Evolutionary conservation across 2,329 filamentous ascomycete genomes (phyloP).

Genomic region (Xylariaceae sp.): DNA sequence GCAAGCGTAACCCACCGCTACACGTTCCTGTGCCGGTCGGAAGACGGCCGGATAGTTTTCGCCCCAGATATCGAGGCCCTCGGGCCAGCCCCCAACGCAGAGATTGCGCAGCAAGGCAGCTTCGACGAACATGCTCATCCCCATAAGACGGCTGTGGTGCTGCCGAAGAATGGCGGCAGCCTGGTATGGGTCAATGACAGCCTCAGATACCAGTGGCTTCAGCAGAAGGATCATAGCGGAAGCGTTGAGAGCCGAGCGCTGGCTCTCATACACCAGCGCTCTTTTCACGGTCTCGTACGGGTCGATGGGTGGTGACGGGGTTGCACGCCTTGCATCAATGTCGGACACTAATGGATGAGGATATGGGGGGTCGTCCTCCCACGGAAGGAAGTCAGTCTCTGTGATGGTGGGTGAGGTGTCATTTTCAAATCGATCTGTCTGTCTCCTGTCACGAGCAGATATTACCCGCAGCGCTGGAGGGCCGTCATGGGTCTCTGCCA

Average conservation of each 20-base stretch:
- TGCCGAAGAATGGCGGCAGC: conserved; percentile 50
- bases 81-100: conserved; percentile 50
- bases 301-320: conserved; percentile 38
- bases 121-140: conserved; percentile 52
- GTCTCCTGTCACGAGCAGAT: no score
- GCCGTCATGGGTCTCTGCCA: conserved; percentile 3
- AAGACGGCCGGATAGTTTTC: conserved; percentile 49
- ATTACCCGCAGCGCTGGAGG: conserved; percentile 4
- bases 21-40: conserved; percentile 44
- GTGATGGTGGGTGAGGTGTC: conserved; percentile 36
- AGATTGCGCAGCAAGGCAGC: conserved; percentile 55
- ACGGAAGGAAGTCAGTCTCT: conserved; percentile 53
- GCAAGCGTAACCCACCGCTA: conserved; percentile 48
- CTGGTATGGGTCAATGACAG: conserved; percentile 47
- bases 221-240: conserved; percentile 55
- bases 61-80: conserved; percentile 43
- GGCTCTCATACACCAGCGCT: conserved; percentile 48
- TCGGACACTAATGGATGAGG: conserved; percentile 34
- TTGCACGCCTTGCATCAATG: conserved; percentile 2
- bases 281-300: conserved; percentile 47
- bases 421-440: conserved; percentile 24
- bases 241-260: conserved; percentile 49
- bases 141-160: conserved; percentile 52
- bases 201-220: conserved; percentile 46
- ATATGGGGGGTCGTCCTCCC: conserved; percentile 49